Evolutionary conservation across 805 yeast species (phyloP), one percentile per base, ranked within the genome.

Genomic region (Zygosaccharomyces lentus): DNA sequence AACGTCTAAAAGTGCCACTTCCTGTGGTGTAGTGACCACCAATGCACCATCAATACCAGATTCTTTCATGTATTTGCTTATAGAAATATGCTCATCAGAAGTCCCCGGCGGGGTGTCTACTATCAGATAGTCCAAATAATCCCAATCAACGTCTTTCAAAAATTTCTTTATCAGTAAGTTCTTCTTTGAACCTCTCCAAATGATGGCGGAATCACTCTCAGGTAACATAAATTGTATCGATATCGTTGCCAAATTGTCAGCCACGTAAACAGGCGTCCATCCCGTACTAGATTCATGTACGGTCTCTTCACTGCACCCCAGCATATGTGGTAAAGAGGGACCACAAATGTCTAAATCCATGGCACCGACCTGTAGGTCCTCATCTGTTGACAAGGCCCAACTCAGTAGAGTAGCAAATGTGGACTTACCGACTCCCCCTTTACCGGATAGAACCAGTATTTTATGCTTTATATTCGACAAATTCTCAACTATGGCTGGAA

Each of bases 81-180:
- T 90, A 6, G 95, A 82, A 34, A 93, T 74, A 67, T 93, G 99
- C 64, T 93, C 99, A 66, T 93, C 99, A 0, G 96, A 84, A 0
- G 99, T 93, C 0, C 99, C 99, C 0, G 99, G 99, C 0, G 99
- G 99, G 0, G 99, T 93, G 59, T 93, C 99, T 13, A 93, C 84
- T 12, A 93, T 76, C 54, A 93, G 71, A 59, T 86, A 93, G 64
- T 93, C 97, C 46, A 86, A 67, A 19, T 76, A 75, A 52, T 69
- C 70, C 99, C 99, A 93, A 57, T 87, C 89, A 2, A 93, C 97
- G 57, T 91, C 97, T 60, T 86, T 88, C 44, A 93, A 71, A 58
- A 93, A 93, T 68, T 89, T 96, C 60, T 93, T 93, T 43, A 93
- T 93, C 39, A 93, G 72, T 0, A 95, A 89, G 56, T 87, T 89